Base-by-base conservation (phyloP, 106 monocot genomes). In the Allium fistulosum region DNA sequence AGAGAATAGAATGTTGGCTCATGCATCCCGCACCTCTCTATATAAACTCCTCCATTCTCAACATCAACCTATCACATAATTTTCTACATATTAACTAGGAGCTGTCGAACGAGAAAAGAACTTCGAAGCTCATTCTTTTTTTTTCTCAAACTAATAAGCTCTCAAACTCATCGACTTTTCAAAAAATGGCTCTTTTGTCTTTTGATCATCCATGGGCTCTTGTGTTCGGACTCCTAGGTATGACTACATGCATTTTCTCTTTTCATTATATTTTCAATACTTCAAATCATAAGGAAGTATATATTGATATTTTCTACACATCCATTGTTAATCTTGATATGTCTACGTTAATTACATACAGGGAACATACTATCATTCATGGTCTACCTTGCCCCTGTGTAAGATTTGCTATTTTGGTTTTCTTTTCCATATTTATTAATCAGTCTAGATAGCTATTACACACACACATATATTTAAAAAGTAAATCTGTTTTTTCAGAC, bases 311-410 rank as follows among this genome's bases (percentile, higher is more conserved):
- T 37, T 37, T 37, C 2, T 37, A 37, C 37, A 37, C 5, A 37
- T 37, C 37, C 37, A 37, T 37, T 37, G 2, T 37, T 37, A 37
- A 37, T 2, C 37, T 37, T 37, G 37, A 37, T 37, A 37, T 5
- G 5, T 37, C 2, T 37, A 2, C 53, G 11, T 47, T 53, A 1
- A 53, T 73, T 11, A 17, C 48, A 63, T 15, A 10, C 9, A 76
- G 75, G 76, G 16, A 69, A 76, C 53, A 37, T 76, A 46, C 28
- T 76, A 17, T 76, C 76, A 26, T 69, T 69, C 69, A 16, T 69
- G 53, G 69, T 76, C 61, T 76, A 62, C 48, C 69, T 70, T 56
- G 51, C 76, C 22, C 76, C 76, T 46, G 61, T 69, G 76, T 76
- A 76, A 53, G 69, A 62, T 53, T 15, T 63, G 45, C 52, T 60